Evolutionary conservation across 768 basidiomycete species (phyloP).

Genomic region (Rhodotorula graminis): DNA sequence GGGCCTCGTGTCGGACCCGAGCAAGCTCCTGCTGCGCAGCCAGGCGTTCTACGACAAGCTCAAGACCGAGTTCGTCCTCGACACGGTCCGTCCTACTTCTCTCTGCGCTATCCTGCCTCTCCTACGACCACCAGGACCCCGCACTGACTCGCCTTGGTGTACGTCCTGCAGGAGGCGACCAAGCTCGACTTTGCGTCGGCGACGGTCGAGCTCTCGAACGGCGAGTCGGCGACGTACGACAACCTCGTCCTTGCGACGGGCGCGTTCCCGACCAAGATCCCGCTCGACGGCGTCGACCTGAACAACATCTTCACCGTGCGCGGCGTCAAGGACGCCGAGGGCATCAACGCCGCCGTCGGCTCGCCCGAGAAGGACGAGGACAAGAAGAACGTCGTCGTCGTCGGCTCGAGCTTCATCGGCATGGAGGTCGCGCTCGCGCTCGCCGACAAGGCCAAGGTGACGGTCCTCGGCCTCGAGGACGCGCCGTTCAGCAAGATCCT

Average conservation of each 20-base stretch:
- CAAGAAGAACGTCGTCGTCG: slow-evolving; percentile 70
- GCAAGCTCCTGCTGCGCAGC: slow-evolving; percentile 70
- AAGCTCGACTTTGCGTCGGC: slow-evolving; percentile 62
- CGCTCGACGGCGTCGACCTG: slow-evolving; percentile 67
- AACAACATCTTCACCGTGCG: slow-evolving; percentile 74
- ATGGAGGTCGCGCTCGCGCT: slow-evolving; percentile 85
- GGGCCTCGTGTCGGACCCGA: slow-evolving; percentile 67
- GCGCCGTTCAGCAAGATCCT: slow-evolving; percentile 75
- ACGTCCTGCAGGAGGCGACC: slow-evolving; percentile 61
- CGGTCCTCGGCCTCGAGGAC: slow-evolving; percentile 77
- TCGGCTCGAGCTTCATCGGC: slow-evolving; percentile 85
- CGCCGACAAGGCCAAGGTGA: slow-evolving; percentile 66
- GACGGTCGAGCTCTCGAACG: slow-evolving; percentile 61
- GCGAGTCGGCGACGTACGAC: slow-evolving; percentile 63
- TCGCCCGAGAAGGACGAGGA: slow-evolving; percentile 23
- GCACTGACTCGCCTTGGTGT: too few relatives aligned
- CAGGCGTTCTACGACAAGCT: slow-evolving; percentile 64
- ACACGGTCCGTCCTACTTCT: slow-evolving; percentile 51
- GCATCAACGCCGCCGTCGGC: slow-evolving; percentile 36
- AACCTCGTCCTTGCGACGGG: slow-evolving; percentile 76
- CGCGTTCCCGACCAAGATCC: slow-evolving; percentile 65
- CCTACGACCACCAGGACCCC: too few relatives aligned
- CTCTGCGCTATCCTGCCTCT: too few relatives aligned
- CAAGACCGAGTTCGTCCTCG: slow-evolving; percentile 61
- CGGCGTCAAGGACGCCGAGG: slow-evolving; percentile 64